Evolutionary conservation across 2,329 filamentous ascomycete genomes (phyloP).

Genomic region (Colletotrichum cuscutae): DNA sequence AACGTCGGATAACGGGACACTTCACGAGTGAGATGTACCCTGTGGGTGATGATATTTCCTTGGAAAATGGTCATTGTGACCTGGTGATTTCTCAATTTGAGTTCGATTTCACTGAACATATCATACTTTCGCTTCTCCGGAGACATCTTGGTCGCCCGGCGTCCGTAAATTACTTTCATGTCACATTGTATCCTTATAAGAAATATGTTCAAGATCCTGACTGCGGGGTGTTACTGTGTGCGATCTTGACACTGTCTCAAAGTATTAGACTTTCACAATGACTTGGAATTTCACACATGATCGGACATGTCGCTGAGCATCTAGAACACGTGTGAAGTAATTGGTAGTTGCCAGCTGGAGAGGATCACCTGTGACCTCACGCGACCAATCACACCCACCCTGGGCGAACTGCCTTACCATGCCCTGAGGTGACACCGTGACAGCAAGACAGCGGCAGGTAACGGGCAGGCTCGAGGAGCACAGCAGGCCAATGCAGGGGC

Average conservation of each 20-base stretch:
- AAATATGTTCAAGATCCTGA: neutral
- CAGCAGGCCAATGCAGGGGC: slow-evolving; percentile 27
- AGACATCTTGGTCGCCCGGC: too few species aligned
- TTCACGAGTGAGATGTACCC: too few species aligned
- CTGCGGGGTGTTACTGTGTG: too few species aligned
- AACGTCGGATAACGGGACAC: too few species aligned
- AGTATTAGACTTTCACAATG: neutral
- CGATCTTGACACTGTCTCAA: neutral
- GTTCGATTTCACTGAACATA: too few species aligned
- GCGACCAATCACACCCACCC: slow-evolving; percentile 14
- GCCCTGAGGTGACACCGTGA: neutral
- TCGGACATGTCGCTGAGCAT: neutral
- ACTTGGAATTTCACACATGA: neutral
- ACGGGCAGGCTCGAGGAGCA: neutral
- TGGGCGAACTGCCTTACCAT: neutral
- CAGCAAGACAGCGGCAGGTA: neutral
- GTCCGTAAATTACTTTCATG: too few species aligned
- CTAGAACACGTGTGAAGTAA: neutral
- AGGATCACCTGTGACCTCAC: neutral
- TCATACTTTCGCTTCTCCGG: too few species aligned
- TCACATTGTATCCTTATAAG: too few species aligned
- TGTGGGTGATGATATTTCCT: too few species aligned
- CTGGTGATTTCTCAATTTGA: too few species aligned
- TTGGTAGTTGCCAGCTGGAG: neutral
- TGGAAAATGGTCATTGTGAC: too few species aligned